Conservation (phyloP, 345 rosid species). For the Salix koriyanagi region DNA sequence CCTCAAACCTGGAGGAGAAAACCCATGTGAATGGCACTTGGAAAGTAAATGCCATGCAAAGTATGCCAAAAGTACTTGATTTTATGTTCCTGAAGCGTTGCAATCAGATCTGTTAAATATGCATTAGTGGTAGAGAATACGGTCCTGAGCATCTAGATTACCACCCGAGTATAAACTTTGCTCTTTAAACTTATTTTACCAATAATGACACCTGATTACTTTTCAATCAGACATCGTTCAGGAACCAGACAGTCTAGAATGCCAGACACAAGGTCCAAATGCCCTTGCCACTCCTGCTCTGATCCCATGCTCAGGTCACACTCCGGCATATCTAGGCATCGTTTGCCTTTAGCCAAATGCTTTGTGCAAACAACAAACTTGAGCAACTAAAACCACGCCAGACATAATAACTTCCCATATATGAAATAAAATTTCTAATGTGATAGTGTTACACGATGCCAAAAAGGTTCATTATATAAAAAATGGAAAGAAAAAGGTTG, state of each 20-base stretch:
- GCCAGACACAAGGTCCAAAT: not conserved
- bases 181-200: not conserved
- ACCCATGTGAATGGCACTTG: not conserved
- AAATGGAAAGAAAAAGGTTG: not conserved
- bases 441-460: not conserved
- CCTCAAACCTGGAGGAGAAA: slow-evolving; percentile 66
- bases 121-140: not conserved
- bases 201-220: not conserved
- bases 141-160: not conserved
- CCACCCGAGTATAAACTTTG: not conserved
- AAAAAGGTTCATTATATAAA: not conserved
- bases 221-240: not conserved
- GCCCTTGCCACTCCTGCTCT: not conserved
- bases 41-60: not conserved
- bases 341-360: not conserved
- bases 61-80: no score
- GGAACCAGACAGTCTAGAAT: not conserved
- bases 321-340: not conserved
- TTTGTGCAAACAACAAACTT: not conserved
- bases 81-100: not conserved
- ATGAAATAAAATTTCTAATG: not conserved
- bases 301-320: not conserved
- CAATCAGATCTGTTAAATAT: not conserved
- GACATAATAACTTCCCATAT: not conserved
- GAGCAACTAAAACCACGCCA: not conserved